Evolutionary conservation across 345 rosid species (phyloP), one percentile per base, ranked within the genome.

Genomic region (Acer yangbiense): DNA sequence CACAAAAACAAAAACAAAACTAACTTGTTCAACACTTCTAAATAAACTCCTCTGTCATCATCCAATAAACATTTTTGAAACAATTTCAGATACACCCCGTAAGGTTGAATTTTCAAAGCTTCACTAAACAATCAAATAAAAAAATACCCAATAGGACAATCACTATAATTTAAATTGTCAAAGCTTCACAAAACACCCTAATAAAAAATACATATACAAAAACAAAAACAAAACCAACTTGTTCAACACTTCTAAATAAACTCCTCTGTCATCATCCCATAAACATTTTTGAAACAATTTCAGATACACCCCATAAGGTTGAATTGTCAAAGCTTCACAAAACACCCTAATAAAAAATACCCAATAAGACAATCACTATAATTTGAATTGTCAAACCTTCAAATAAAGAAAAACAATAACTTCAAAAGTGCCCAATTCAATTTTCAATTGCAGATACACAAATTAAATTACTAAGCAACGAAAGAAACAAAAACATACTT

Each of bases 401-500:
- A 21, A 5, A 13, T 9, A 46, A 2, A 35, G 12, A n/a, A 70
- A 9, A 16, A 7, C n/a, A 6, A 2, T 17, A 35, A 64, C 32
- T 60, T 60, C 4, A 27, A 20, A 58, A 21, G 11, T 16, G 21
- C 0, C 9, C 20, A 58, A 58, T 58, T 7, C 77, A 35, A 16
- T 43, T 7, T 20, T 2, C 65, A 69, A 73, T 65, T 20, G 21
- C 62, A 50, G 27, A 16, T 9, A n/a, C 46, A 23, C 10, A 23
- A 76, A 60, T 13, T 12, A 25, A 12, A 76, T 65, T 39, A 27
- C 7, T 54, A 57, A 66, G 6, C 21, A 12, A 46, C 1, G 57
- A 11, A 23, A 35, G 32, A 17, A 17, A 48, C 65, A 62, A 61
- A 48, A 67, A 76, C 90, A 16, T 89, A 94, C 99, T 90, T 9